Conservation (phyloP, 441 rosid species). For the Isatis lusitanica region DNA sequence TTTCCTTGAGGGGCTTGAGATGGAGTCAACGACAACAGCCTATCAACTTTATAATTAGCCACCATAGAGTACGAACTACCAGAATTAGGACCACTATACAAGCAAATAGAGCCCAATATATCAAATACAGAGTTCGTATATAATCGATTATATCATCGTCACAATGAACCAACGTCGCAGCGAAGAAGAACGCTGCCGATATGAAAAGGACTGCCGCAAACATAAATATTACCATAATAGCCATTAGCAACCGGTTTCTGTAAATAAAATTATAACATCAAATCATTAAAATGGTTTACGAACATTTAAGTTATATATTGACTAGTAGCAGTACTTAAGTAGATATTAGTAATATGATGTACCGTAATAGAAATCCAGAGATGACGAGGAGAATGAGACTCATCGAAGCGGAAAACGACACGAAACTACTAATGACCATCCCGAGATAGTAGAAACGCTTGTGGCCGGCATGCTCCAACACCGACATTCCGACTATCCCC, state of each 20-base stretch:
- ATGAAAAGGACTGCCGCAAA: background rate
- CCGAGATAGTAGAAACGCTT: background rate
- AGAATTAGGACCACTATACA: background rate
- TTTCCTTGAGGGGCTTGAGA: no score
- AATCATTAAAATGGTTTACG: no score
- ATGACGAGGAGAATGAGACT: background rate
- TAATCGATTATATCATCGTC: background rate
- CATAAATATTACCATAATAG: background rate
- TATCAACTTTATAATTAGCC: background rate
- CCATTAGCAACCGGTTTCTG: background rate
- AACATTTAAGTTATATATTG: no score
- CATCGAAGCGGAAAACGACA: background rate
- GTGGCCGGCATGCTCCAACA: background rate
- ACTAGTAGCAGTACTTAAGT: no score
- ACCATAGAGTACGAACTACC: background rate
- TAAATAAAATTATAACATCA: background rate
- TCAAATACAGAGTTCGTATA: background rate
- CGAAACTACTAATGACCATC: background rate
- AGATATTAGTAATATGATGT: no score
- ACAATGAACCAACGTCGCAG: background rate
- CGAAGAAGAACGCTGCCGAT: background rate
- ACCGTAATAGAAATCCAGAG: background rate
- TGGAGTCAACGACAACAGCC: background rate
- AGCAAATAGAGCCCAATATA: background rate
- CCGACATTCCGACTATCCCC: background rate